Evolutionary conservation across 345 rosid genomes (phyloP), one percentile per base, ranked within the genome.

Genomic region (Limnanthes douglasii): DNA sequence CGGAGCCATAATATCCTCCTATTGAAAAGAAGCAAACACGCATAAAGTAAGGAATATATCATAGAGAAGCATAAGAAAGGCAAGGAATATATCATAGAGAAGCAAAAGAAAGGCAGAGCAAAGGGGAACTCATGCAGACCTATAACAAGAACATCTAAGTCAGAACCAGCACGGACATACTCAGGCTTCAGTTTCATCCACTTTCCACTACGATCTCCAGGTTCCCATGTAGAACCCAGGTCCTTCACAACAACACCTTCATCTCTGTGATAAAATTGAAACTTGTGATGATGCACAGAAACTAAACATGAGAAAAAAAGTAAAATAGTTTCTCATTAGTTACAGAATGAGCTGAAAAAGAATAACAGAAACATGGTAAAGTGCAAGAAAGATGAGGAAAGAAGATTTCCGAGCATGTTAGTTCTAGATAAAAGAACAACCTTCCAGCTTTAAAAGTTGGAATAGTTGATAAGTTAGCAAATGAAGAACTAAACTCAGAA

Each of bases 1-100:
- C 97, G 37, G 97, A 82, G 45, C 97, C 97, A 66, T 82, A 78
- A 49, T 86, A 86, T 37, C 97, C 97, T 46, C 97, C 97, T 86
- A 55, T 33, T 28, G 53, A 24, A 21, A 25, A 61, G 23, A n/a
- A n/a, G n/a, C n/a, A n/a, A n/a, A n/a, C n/a, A n/a, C n/a, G n/a
- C n/a, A n/a, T n/a, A n/a, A n/a, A n/a, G n/a, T n/a, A n/a, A n/a
- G n/a, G n/a, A n/a, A n/a, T n/a, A n/a, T 2, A 42, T 11, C 12
- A 54, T 5, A 28, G 31, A 17, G 21, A 25, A 44, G 37, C 8
- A 5, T 39, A 21, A 37, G 15, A 46, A n/a, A n/a, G n/a, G n/a
- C n/a, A n/a, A n/a, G n/a, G n/a, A n/a, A n/a, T n/a, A n/a, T 2
- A 42, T 11, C 12, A 54, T 5, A 28, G 31, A 17, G 21, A 25